Evolutionary conservation across 257 asterid species (phyloP).

Genomic region (Datura wrightii): DNA sequence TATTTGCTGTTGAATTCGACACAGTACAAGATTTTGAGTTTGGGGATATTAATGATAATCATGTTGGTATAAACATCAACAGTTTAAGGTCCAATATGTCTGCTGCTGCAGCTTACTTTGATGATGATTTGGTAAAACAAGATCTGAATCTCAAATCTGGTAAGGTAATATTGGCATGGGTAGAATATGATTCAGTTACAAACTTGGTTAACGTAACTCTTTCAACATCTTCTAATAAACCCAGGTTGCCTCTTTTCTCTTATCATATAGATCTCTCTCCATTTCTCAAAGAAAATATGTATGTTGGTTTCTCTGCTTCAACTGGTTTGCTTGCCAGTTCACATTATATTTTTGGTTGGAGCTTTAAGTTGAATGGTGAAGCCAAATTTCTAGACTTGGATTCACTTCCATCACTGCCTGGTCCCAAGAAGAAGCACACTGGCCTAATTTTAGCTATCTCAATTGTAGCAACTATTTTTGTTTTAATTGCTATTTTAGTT

Average conservation of each 20-base stretch:
- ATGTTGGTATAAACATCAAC: slow-evolving; percentile 64
- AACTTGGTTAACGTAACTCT: slow-evolving; percentile 53
- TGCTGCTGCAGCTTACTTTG: slow-evolving; percentile 54
- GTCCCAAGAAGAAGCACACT: slow-evolving; percentile 40
- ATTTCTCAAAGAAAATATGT: slow-evolving; percentile 53
- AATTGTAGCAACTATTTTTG: slow-evolving; percentile 25
- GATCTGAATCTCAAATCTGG: slow-evolving; percentile 61
- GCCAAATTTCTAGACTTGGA: slow-evolving; percentile 48
- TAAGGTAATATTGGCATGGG: slow-evolving; percentile 59
- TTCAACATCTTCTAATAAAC: slow-evolving; percentile 53
- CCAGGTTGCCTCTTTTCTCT: slow-evolving; percentile 55
- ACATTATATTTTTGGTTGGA: slow-evolving; percentile 84
- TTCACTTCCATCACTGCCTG: slow-evolving; percentile 52
- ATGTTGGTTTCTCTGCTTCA: slow-evolving; percentile 79
- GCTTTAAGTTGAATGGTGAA: slow-evolving; percentile 62
- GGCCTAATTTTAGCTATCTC: slow-evolving; percentile 39
- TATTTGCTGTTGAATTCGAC: slow-evolving; percentile 76
- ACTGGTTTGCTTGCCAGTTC: slow-evolving; percentile 68
- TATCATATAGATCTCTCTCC: slow-evolving; percentile 53
- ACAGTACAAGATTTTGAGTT: slow-evolving; percentile 73
- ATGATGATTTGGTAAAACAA: slow-evolving; percentile 35
- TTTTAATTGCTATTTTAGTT: slow-evolving; percentile 33
- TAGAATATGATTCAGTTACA: slow-evolving; percentile 58
- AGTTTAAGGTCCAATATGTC: slow-evolving; percentile 55
- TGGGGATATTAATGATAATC: slow-evolving; percentile 64